A percentile compares a stretch with the other conserved stretches of the same genome.
Conservation (phyloP, 139 green algal genomes). For the Chlorella sp. region DNA sequence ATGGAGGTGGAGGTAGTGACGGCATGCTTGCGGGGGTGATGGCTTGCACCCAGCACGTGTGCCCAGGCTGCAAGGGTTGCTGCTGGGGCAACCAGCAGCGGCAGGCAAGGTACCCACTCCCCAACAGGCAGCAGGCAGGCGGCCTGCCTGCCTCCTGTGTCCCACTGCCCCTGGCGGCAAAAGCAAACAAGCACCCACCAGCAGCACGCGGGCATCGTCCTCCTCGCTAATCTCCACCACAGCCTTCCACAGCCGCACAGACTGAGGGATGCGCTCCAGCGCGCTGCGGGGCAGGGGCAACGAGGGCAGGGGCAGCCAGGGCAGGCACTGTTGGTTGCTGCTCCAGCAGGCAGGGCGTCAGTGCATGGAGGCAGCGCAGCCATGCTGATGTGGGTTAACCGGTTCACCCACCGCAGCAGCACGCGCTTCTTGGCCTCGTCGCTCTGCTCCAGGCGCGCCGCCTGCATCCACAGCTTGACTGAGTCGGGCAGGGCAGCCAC, state of each 20-base stretch:
- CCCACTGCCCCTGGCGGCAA: neutral
- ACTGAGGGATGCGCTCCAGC: conserved; percentile 89
- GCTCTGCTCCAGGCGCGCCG: conserved; percentile 79
- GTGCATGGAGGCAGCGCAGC: too few species aligned
- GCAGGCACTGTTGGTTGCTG: too few species aligned
- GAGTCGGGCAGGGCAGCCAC: conserved; percentile 82
- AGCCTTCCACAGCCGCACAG: conserved; percentile 96
- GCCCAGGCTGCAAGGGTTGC: too few species aligned
- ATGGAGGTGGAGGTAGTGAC: too few species aligned
- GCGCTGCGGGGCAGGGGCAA: conserved; percentile 52
- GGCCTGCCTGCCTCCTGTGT: too few species aligned
- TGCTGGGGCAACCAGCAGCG: too few species aligned
- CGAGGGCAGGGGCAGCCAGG: too few species aligned
- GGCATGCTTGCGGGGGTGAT: too few species aligned
- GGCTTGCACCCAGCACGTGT: too few species aligned
- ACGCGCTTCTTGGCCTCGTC: conserved; percentile 87
- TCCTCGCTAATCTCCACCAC: conserved; percentile 93
- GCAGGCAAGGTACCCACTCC: too few species aligned
- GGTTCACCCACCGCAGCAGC: conserved; percentile 73
- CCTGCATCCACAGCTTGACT: conserved; percentile 95
- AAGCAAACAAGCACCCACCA: conserved; percentile 18
- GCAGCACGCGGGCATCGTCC: conserved; percentile 86
- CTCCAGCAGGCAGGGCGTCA: too few species aligned
- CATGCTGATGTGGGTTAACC: too few species aligned
- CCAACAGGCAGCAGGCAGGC: neutral